Conservation (phyloP, 805 yeast genomes). For the Myxozyma geophila region DNA sequence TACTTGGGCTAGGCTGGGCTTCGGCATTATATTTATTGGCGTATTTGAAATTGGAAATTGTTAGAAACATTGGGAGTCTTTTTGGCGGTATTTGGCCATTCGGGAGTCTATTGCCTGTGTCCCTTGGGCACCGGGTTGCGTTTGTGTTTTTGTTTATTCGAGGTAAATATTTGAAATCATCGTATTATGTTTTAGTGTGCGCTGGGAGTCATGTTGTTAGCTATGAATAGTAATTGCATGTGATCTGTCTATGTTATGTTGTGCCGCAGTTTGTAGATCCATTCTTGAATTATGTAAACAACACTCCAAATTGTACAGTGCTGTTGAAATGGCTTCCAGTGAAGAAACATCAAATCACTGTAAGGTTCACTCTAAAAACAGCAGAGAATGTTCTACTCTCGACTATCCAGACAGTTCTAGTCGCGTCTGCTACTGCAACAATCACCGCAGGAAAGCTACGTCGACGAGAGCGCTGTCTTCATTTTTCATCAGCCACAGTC, state of each 20-base stretch:
- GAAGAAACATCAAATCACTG: no score
- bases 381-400: no score
- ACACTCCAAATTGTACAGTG: no score
- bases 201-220: not conserved
- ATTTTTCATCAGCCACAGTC: no score
- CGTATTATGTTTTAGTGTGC: not conserved
- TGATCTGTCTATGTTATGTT: not conserved
- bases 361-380: no score
- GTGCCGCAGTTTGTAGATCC: not conserved
- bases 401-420: no score
- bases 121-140: not conserved
- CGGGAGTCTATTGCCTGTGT: not conserved
- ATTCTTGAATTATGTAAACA: no score
- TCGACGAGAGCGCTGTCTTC: no score
- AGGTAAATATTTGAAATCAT: not conserved
- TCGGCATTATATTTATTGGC: not conserved
- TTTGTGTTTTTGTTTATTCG: not conserved
- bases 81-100: not conserved
- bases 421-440: no score
- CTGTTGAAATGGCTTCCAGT: no score
- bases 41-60: slow-evolving; percentile 2
- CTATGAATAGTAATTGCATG: not conserved
- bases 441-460: no score
- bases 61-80: not conserved
- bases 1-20: slow-evolving; percentile 7